phyloP scores from a whole-genome alignment of 805 yeast genomes.

The Wickerhamiella shivajii region DNA sequence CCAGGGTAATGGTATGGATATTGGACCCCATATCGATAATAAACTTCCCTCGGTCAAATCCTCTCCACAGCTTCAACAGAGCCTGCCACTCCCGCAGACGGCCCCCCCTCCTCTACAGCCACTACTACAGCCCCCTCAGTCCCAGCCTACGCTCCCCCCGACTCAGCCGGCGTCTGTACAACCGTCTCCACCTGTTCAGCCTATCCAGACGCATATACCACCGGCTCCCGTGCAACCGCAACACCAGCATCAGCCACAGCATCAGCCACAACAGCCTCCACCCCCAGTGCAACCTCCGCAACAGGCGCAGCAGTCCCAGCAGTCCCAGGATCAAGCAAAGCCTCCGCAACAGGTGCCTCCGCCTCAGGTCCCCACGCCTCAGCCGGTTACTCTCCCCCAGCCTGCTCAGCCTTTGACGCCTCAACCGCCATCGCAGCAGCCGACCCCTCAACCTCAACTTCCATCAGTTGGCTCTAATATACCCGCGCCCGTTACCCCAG shows the following conservation, averaged over 20 bases:
- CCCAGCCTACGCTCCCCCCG: constrained; percentile 11
- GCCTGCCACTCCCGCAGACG: constrained; percentile 15
- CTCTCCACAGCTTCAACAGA: background rate
- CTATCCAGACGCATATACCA: too few species aligned
- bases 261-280: constrained; percentile 8
- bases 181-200: constrained; percentile 13
- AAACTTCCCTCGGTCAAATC: background rate
- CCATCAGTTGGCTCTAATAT: constrained; percentile 2
- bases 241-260: constrained; percentile 10
- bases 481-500: background rate
- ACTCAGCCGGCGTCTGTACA: constrained; percentile 12
- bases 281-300: constrained; percentile 23
- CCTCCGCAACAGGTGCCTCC: constrained; percentile 12
- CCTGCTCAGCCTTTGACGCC: constrained; percentile 12
- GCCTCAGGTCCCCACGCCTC: constrained; percentile 14
- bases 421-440: constrained; percentile 10
- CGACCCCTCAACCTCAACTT: constrained; percentile 9
- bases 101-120: constrained; percentile 13
- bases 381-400: constrained; percentile 16
- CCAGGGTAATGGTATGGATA: background rate
- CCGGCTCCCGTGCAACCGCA: constrained; percentile 12
- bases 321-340: constrained; percentile 9
- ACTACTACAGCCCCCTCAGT: constrained; percentile 13
- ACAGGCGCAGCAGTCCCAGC: constrained; percentile 24
- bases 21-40: background rate